Evolutionary conservation across 2,329 filamentous ascomycete species (phyloP).

Genomic region (Colletotrichum musae): DNA sequence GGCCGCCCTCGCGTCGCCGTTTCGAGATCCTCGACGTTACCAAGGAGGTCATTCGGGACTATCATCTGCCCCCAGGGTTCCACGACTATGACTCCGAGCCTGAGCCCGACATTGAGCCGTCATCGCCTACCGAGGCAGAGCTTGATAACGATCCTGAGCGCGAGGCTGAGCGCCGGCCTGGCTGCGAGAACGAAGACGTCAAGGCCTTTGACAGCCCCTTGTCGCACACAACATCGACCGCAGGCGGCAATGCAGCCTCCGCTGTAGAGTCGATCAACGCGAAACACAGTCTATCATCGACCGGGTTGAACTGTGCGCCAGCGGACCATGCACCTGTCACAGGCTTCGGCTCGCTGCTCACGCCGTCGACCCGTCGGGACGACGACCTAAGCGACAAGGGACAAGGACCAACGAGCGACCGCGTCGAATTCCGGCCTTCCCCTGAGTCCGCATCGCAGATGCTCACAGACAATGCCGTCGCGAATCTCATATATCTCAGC

Average conservation of each 20-base stretch:
- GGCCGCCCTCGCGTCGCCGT: conserved; percentile 44
- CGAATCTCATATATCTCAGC: conserved; percentile 53
- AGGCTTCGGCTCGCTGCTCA: conserved; percentile 6
- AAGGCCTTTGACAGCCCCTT: conserved; percentile 27
- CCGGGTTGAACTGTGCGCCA: conserved; percentile 18
- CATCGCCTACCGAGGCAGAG: conserved; percentile 1
- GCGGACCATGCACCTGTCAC: conserved; percentile 11
- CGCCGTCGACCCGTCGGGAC: conserved; percentile 23
- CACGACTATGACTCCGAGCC: conserved; percentile 34
- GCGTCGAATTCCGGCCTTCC: conserved; percentile 27
- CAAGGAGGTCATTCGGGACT: conserved; percentile 54
- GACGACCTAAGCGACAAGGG: conserved; percentile 20
- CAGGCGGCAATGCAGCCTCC: conserved; percentile 18
- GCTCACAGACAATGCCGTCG: conserved; percentile 52
- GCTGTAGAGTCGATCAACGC: conserved; percentile 17
- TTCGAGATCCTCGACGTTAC: conserved; percentile 56
- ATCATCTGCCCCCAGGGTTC: conserved; percentile 45
- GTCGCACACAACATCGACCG: conserved; percentile 33
- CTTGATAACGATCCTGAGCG: background rate
- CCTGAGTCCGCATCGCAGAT: conserved; percentile 47
- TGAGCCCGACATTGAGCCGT: conserved; percentile 10
- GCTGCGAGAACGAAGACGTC: conserved; percentile 12
- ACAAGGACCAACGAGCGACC: conserved; percentile 7
- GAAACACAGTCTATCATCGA: conserved; percentile 17
- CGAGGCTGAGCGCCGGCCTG: background rate